phyloP scores from a whole-genome alignment of 129 eudicot genomes.

The Pseudognaphalium luteoalbum region DNA sequence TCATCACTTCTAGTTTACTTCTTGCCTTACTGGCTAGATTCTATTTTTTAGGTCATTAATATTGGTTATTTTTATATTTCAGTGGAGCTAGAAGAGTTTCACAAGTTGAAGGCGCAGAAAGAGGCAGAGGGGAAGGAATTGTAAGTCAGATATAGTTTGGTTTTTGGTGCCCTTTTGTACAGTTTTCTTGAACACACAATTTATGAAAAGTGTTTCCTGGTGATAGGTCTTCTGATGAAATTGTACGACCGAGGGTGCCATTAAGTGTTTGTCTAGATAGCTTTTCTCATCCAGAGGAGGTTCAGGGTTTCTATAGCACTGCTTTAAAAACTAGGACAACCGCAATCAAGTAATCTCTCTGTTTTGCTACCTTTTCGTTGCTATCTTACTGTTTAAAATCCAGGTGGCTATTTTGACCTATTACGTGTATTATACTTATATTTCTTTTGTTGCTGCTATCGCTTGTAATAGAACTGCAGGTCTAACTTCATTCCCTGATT shows the following conservation, averaged over 20 bases:
- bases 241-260: constrained; percentile 92
- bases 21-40: neutral
- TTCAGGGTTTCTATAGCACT: constrained; percentile 83
- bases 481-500: constrained; percentile 92
- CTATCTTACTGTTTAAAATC: neutral
- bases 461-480: constrained; percentile 65
- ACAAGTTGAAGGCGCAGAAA: constrained; percentile 56
- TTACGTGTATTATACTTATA: neutral
- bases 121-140: constrained; percentile 60
- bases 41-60: neutral
- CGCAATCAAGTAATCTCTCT: constrained; percentile 70
- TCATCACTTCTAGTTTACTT: constrained; percentile 8
- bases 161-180: constrained; percentile 12
- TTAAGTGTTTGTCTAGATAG: constrained; percentile 71
- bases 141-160: constrained; percentile 45
- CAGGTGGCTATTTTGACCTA: neutral
- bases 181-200: neutral
- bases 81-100: constrained; percentile 77
- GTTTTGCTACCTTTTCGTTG: constrained; percentile 5
- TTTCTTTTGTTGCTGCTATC: neutral
- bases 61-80: constrained; percentile 21
- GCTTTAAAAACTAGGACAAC: constrained; percentile 79
- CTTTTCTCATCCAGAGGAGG: constrained; percentile 83
- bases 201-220: constrained; percentile 6
- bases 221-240: constrained; percentile 67